Evolutionary conservation across 352 stramenopile species (phyloP).

Genomic region (Phytopythium vexans): DNA sequence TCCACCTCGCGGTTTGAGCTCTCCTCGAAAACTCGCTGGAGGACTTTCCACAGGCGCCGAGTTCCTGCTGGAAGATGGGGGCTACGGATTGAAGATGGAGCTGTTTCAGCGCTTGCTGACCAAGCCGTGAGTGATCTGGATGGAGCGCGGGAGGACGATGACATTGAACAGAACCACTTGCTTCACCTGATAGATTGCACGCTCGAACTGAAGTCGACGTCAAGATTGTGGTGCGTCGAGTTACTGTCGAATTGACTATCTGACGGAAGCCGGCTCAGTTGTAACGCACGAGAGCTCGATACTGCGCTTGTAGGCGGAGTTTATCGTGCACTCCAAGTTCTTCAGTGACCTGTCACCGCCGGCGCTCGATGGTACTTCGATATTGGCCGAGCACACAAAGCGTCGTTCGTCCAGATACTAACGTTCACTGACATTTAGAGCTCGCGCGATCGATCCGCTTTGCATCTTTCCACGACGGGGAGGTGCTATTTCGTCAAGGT

Average conservation of each 20-base stretch:
- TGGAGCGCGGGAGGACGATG: too few species aligned
- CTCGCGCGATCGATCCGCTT: slow-evolving; percentile 32
- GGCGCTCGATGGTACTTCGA: slow-evolving; percentile 46
- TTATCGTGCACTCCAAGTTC: slow-evolving; percentile 34
- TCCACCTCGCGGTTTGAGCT: not conserved
- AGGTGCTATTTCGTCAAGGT: slow-evolving; percentile 40
- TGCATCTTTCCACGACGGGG: slow-evolving; percentile 31
- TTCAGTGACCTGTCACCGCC: slow-evolving; percentile 23
- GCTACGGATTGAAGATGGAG: slow-evolving; percentile 20
- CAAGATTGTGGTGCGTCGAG: slow-evolving; percentile 34
- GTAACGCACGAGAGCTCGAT: not conserved
- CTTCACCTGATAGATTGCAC: slow-evolving; percentile 22
- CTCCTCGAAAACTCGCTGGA: not conserved
- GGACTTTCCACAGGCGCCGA: not conserved
- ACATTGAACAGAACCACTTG: not conserved
- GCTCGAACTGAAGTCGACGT: slow-evolving; percentile 42
- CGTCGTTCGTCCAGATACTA: not conserved
- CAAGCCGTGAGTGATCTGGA: slow-evolving; percentile 20
- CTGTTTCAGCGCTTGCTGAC: slow-evolving; percentile 22
- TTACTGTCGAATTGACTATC: not conserved
- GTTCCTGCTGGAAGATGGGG: slow-evolving; percentile 7
- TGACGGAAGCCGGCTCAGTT: too few species aligned
- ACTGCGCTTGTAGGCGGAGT: slow-evolving; percentile 17
- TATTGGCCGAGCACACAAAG: not conserved
- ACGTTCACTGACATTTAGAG: slow-evolving; percentile 12